Conservation (phyloP, 1,139 yeast species). For the Taphrina communis region DNA sequence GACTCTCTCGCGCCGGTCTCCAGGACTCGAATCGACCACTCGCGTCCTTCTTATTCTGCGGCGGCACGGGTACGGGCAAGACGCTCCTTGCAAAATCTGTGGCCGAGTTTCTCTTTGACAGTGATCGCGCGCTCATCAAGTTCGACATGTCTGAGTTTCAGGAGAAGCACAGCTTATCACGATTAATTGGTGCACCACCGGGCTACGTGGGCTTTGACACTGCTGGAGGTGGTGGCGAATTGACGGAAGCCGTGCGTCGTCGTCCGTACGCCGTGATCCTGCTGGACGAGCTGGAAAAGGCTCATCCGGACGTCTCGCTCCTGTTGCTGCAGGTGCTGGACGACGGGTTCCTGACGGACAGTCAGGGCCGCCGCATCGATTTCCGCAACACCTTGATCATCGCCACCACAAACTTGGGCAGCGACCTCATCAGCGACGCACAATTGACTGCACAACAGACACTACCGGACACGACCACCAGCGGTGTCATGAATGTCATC, state of each 20-base stretch:
- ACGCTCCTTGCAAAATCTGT: constrained; percentile 91
- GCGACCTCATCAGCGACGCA: constrained; percentile 73
- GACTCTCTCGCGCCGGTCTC: constrained; percentile 93
- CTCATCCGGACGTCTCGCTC: constrained; percentile 91
- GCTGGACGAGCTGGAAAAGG: constrained; percentile 96
- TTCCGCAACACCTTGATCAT: constrained; percentile 92
- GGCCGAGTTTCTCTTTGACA: constrained; percentile 89
- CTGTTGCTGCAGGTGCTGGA: constrained; percentile 87
- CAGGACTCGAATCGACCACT: constrained; percentile 93
- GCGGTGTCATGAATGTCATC: constrained; percentile 73
- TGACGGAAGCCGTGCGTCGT: constrained; percentile 93
- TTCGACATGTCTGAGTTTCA: constrained; percentile 98
- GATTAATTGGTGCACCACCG: constrained; percentile 96
- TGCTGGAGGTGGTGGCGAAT: constrained; percentile 65
- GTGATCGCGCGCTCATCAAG: constrained; percentile 80
- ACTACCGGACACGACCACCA: constrained; percentile 55
- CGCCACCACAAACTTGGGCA: constrained; percentile 98
- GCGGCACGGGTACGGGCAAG: constrained; percentile 98
- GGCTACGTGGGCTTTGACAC: constrained; percentile 97
- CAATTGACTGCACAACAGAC: constrained; percentile 49
- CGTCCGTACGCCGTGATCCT: constrained; percentile 91
- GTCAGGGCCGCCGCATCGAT: constrained; percentile 92
- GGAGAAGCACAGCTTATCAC: constrained; percentile 86
- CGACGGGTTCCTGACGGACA: constrained; percentile 92
- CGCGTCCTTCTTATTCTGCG: constrained; percentile 93